Evolutionary conservation across 139 green algal genomes (phyloP).

Genomic region (Limnomonas spitsbergensis): DNA sequence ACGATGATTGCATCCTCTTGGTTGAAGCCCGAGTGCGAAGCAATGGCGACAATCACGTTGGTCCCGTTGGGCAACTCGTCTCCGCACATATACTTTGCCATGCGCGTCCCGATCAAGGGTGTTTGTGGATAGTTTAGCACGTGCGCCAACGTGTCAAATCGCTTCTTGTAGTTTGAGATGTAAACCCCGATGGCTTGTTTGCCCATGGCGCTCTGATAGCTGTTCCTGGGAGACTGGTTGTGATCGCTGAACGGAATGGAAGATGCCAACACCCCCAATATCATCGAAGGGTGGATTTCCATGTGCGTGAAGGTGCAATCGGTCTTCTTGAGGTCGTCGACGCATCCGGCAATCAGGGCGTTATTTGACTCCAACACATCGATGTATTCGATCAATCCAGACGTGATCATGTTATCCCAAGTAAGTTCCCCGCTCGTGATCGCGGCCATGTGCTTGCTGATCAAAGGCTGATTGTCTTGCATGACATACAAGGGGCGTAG

Average conservation of each 20-base stretch:
- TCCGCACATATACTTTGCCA: not conserved
- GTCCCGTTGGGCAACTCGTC: conserved; percentile 11
- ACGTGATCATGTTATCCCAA: not conserved
- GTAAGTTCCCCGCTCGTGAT: not conserved
- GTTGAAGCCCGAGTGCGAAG: conserved; percentile 65
- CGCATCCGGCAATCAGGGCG: conserved; percentile 54
- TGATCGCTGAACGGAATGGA: conserved; percentile 67
- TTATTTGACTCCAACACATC: conserved; percentile 62
- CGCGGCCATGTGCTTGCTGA: not conserved
- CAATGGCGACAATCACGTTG: conserved; percentile 66
- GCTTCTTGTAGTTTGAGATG: conserved; percentile 48
- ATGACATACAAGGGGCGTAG: conserved; percentile 78
- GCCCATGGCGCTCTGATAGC: conserved; percentile 46
- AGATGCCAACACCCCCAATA: conserved; percentile 48
- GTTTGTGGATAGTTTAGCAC: conserved; percentile 39
- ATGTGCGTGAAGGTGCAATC: too few species aligned
- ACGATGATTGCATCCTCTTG: conserved; percentile 68
- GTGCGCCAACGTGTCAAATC: conserved; percentile 36
- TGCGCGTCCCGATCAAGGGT: conserved; percentile 38
- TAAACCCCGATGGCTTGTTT: conserved; percentile 66
- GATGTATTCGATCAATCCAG: conserved; percentile 54
- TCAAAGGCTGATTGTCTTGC: conserved; percentile 15
- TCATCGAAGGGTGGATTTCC: conserved; percentile 61
- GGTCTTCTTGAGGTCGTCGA: conserved; percentile 42
- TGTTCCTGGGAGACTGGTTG: conserved; percentile 57